Evolutionary conservation across 495 filamentous ascomycete species (phyloP).

Genomic region (Talaromyces ruber): DNA sequence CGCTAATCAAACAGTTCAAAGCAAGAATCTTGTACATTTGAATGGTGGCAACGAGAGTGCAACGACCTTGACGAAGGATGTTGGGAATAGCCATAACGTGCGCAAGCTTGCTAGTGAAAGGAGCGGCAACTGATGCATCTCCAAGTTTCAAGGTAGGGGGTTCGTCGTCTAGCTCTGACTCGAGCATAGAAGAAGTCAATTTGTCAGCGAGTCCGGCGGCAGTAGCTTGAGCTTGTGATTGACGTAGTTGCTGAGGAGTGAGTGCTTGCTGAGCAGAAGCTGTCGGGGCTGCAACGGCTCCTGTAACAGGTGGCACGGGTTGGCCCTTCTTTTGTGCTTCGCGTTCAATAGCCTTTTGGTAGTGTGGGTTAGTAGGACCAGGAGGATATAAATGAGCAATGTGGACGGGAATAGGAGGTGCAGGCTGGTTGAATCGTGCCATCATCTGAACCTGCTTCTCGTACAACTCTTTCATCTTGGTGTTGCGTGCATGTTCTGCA

Average conservation of each 20-base stretch:
- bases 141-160: constrained; percentile 95
- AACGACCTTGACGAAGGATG: constrained; percentile 95
- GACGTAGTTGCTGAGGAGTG: constrained; percentile 45
- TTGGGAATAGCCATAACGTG: constrained; percentile 97
- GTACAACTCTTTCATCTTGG: constrained; percentile 97
- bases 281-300: constrained; percentile 52
- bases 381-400: constrained; percentile 95
- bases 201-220: constrained; percentile 79
- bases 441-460: constrained; percentile 91
- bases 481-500: constrained; percentile 82
- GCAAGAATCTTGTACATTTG: constrained; percentile 99
- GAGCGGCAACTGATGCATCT: constrained; percentile 93
- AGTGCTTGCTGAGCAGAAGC: constrained; percentile 51
- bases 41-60: constrained; percentile 94
- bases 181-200: constrained; percentile 82
- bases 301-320: constrained; percentile 28
- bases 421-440: constrained; percentile 84
- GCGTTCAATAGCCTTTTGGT: constrained; percentile 81
- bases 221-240: constrained; percentile 56
- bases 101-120: constrained; percentile 94
- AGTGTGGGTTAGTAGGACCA: constrained; percentile 88
- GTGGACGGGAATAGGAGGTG: constrained; percentile 77
- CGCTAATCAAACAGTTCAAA: constrained; percentile 95
- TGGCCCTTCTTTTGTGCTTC: constrained; percentile 68
- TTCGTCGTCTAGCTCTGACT: constrained; percentile 78